Conservation (phyloP, 331 rosid species). For the Dryas integrifolia region DNA sequence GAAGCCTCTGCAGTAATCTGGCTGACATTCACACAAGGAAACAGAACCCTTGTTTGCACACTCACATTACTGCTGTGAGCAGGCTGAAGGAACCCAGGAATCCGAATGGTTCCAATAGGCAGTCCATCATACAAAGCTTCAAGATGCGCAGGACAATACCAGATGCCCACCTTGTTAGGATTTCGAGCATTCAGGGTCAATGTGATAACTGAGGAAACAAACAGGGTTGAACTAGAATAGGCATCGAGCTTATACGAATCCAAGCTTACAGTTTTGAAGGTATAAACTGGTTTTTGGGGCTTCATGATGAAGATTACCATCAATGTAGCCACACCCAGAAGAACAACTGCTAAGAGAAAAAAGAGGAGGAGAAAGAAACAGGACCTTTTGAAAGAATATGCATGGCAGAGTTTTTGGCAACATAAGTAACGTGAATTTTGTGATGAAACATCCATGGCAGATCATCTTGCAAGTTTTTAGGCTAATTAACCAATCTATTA, state of each 20-base stretch:
- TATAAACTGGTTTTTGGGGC: conserved; percentile 41
- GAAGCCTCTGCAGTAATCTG: conserved; percentile 33
- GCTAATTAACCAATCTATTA: conserved; percentile 1
- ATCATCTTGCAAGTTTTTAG: background rate
- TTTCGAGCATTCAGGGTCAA: conserved; percentile 36
- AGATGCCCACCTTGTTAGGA: conserved; percentile 41
- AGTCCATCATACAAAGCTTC: conserved; percentile 31
- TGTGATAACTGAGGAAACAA: conserved; percentile 41
- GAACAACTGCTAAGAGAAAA: conserved; percentile 17
- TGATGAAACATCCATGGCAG: conserved; percentile 31
- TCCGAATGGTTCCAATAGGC: conserved; percentile 41
- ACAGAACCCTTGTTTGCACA: conserved; percentile 38
- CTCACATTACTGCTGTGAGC: conserved; percentile 42
- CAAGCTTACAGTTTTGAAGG: conserved; percentile 24
- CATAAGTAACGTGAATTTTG: conserved; percentile 8
- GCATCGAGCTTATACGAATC: conserved; percentile 35
- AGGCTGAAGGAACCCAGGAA: conserved; percentile 56
- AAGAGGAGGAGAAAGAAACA: conserved; percentile 27
- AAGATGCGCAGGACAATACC: conserved; percentile 47
- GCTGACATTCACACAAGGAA: conserved; percentile 35
- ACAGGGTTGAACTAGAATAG: conserved; percentile 20
- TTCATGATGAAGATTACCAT: conserved; percentile 30
- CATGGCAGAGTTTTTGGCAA: conserved; percentile 14
- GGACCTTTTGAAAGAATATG: conserved; percentile 35
- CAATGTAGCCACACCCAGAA: conserved; percentile 24